Percentiles rank a stretch among this genome's conserved stretches.
phyloP scores from a whole-genome alignment of 1,284 basidiomycete genomes.

The Naganishia liquefaciens region DNA sequence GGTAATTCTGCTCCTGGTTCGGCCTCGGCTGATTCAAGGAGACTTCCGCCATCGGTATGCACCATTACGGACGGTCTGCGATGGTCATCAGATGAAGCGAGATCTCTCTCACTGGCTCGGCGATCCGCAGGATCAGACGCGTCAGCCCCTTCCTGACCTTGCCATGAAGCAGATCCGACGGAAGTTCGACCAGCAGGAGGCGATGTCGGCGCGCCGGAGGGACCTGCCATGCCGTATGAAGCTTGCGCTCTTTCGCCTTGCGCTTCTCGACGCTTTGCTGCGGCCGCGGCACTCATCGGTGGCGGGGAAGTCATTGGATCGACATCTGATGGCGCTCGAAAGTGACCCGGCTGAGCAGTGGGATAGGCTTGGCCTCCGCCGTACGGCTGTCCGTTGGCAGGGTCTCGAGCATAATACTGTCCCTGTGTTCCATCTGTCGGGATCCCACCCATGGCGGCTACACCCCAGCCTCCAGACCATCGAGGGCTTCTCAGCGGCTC shows the following conservation, averaged over 20 bases:
- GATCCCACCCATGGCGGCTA: constrained; percentile 17
- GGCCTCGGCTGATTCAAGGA: constrained; percentile 2
- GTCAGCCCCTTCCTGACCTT: neutral
- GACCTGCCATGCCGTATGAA: constrained; percentile 6
- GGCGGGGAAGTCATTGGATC: neutral
- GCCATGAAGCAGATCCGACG: neutral
- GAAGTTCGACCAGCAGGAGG: constrained; percentile 14
- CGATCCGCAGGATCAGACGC: constrained; percentile 1
- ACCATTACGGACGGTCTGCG: constrained; percentile 8
- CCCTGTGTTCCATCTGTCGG: neutral
- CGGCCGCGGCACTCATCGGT: constrained; percentile 7
- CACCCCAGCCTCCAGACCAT: constrained; percentile 25
- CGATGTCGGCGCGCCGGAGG: constrained; percentile 5
- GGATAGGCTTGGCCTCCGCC: constrained; percentile 1
- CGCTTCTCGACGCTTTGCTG: constrained; percentile 25
- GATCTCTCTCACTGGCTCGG: constrained; percentile 7
- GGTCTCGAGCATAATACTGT: neutral
- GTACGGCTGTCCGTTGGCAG: neutral
- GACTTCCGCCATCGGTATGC: constrained; percentile 12
- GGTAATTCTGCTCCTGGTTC: constrained; percentile 5
- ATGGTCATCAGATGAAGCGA: neutral
- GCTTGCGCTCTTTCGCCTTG: constrained; percentile 3
- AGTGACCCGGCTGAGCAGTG: neutral
- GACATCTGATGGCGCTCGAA: constrained; percentile 4
- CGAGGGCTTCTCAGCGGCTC: constrained; percentile 17